Evolutionary conservation across 371 early-diverging fungal genomes (phyloP).

Genomic region (Homolaphlyctis polyrhiza): DNA sequence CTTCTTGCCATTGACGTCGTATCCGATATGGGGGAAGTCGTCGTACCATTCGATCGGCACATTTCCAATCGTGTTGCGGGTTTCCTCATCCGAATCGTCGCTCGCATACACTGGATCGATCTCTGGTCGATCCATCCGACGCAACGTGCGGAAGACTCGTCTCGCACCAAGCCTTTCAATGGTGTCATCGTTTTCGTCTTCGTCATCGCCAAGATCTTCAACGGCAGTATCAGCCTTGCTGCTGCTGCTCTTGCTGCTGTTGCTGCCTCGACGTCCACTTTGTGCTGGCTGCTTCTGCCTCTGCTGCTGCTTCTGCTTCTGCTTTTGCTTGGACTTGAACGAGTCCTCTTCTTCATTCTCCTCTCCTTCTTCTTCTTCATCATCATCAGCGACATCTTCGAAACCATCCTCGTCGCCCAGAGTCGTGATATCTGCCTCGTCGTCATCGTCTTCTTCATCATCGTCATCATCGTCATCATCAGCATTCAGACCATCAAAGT

Average conservation of each 20-base stretch:
- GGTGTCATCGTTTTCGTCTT: no score
- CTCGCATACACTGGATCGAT: constrained; percentile 88
- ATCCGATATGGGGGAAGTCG: constrained; percentile 94
- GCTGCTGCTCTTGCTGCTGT: constrained; percentile 1
- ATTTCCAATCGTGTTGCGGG: constrained; percentile 71
- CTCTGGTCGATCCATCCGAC: constrained; percentile 49
- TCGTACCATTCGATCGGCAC: constrained; percentile 96
- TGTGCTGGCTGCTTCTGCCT: constrained; percentile 42
- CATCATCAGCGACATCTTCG: constrained; percentile 27
- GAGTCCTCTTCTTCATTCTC: constrained; percentile 21
- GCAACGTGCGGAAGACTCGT: background rate
- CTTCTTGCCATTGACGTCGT: constrained; percentile 88
- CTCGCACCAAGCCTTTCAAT: constrained; percentile 6
- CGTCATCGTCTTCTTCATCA: constrained; percentile 17
- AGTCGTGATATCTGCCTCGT: constrained; percentile 25
- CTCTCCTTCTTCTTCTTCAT: background rate
- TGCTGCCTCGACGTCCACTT: constrained; percentile 31
- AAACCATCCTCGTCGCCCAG: constrained; percentile 34
- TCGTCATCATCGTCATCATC: constrained; percentile 34
- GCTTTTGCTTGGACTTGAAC: constrained; percentile 24
- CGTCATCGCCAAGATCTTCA: constrained; percentile 18
- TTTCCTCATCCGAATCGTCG: constrained; percentile 83
- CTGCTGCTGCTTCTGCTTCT: constrained; percentile 25
- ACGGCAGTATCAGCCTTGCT: no score
- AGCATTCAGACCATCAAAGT: constrained; percentile 11